Evolutionary conservation across 164 flowering plant genomes (phyloP).

Genomic region (Chimonanthus praecox): DNA sequence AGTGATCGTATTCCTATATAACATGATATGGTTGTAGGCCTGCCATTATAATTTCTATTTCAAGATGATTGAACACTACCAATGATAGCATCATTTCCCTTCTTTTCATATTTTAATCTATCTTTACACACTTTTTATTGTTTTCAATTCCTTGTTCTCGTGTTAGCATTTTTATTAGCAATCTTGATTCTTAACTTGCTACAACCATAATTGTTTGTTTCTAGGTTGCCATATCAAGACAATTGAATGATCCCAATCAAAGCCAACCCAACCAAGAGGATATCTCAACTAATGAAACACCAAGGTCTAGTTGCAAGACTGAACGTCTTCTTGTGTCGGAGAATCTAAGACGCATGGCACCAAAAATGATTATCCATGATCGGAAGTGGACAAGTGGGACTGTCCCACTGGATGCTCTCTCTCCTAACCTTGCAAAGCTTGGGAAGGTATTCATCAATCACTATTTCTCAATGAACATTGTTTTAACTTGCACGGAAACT

Average conservation of each 20-base stretch:
- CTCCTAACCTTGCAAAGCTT: conserved; percentile 62
- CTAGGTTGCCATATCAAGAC: conserved; percentile 77
- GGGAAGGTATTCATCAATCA: conserved; percentile 54
- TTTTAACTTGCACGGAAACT: too few relatives aligned
- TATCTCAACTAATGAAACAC: conserved; percentile 32
- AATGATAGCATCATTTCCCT: too few relatives aligned
- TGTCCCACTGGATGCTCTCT: conserved; percentile 48
- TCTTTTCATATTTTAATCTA: too few relatives aligned
- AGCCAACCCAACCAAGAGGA: conserved; percentile 34
- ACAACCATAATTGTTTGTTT: conserved; percentile 1
- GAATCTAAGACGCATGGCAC: conserved; percentile 25
- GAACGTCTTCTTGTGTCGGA: conserved; percentile 25
- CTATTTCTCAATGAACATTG: background rate
- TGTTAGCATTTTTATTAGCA: background rate
- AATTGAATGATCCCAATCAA: conserved; percentile 64
- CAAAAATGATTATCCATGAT: conserved; percentile 67
- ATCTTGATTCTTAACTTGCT: background rate
- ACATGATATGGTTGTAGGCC: too few relatives aligned
- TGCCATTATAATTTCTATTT: too few relatives aligned
- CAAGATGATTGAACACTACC: too few relatives aligned
- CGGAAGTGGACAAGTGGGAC: conserved; percentile 97
- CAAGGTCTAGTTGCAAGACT: conserved; percentile 23
- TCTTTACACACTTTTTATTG: too few relatives aligned
- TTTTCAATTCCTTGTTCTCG: background rate
- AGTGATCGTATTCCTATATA: too few relatives aligned